Evolutionary conservation across 257 asterid genomes (phyloP).

Genomic region (Verbascum thapsus): DNA sequence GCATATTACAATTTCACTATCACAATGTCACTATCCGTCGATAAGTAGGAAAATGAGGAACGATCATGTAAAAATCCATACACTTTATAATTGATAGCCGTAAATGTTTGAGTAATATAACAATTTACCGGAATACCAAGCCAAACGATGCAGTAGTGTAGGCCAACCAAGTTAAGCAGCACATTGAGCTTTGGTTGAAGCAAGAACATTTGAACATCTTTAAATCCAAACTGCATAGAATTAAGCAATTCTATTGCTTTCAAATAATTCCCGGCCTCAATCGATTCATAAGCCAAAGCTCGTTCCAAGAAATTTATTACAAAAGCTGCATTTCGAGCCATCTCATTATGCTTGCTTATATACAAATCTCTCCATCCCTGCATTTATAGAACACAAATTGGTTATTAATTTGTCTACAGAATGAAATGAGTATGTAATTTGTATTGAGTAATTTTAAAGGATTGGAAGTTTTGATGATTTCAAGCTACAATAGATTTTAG

Average conservation of each 20-base stretch:
- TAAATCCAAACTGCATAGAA: slow-evolving; percentile 62
- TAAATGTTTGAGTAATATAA: slow-evolving; percentile 12
- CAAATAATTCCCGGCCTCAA: slow-evolving; percentile 73
- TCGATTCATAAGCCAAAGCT: slow-evolving; percentile 59
- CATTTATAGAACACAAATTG: background rate
- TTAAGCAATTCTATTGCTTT: slow-evolving; percentile 58
- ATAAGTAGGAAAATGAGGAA: too few species aligned
- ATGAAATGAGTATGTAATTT: too few species aligned
- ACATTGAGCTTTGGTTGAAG: slow-evolving; percentile 63
- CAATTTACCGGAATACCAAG: slow-evolving; percentile 60
- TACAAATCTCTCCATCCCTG: slow-evolving; percentile 79
- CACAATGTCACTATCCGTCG: too few species aligned
- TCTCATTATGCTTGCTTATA: slow-evolving; percentile 60
- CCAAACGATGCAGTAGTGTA: slow-evolving; percentile 75
- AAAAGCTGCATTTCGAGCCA: slow-evolving; percentile 54
- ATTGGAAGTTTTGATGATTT: too few species aligned
- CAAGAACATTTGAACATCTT: slow-evolving; percentile 63
- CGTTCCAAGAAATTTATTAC: slow-evolving; percentile 48
- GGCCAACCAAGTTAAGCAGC: slow-evolving; percentile 72
- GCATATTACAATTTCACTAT: too few species aligned
- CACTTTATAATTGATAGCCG: too few species aligned
- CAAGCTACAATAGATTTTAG: too few species aligned
- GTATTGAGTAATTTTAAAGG: too few species aligned
- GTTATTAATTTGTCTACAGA: too few species aligned
- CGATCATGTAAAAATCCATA: too few species aligned